phyloP scores from a whole-genome alignment of 1,284 basidiomycete species.

The Cryptococcus sp. region DNA sequence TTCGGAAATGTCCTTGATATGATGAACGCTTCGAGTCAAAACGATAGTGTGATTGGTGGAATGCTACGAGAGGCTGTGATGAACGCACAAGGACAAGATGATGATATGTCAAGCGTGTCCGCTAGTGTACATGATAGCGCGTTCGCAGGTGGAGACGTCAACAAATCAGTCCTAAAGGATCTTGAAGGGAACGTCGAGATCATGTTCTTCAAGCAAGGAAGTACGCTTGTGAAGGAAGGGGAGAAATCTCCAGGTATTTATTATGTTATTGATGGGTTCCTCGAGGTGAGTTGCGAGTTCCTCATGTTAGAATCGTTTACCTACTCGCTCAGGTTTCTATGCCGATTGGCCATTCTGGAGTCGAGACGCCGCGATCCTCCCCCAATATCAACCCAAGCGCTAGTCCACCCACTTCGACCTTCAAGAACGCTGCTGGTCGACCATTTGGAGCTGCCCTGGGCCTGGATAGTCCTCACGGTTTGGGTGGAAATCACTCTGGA shows the following conservation, averaged over 20 bases:
- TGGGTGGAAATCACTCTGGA: slow-evolving; percentile 7
- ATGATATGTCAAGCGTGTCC: slow-evolving; percentile 50
- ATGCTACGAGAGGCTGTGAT: slow-evolving; percentile 48
- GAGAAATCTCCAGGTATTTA: slow-evolving; percentile 76
- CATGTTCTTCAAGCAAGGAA: slow-evolving; percentile 82
- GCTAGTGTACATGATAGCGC: slow-evolving; percentile 54
- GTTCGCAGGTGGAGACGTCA: slow-evolving; percentile 20
- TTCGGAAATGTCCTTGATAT: slow-evolving; percentile 81
- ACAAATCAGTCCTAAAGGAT: slow-evolving; percentile 51
- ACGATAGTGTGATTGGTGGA: slow-evolving; percentile 59
- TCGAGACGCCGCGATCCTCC: slow-evolving; percentile 11
- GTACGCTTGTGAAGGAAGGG: slow-evolving; percentile 79
- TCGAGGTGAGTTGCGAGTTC: slow-evolving; percentile 63
- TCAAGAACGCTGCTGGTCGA: slow-evolving; percentile 12
- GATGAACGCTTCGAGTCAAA: slow-evolving; percentile 45
- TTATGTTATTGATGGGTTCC: slow-evolving; percentile 95
- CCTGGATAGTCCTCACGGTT: slow-evolving; percentile 10
- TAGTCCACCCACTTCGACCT: slow-evolving; percentile 8
- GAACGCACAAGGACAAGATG: slow-evolving; percentile 81
- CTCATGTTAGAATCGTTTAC: background rate
- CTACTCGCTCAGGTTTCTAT: slow-evolving; percentile 13
- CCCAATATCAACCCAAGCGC: slow-evolving; percentile 6
- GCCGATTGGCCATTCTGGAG: slow-evolving; percentile 11
- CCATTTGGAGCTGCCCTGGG: slow-evolving; percentile 39
- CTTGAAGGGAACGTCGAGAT: slow-evolving; percentile 96